phyloP scores from a whole-genome alignment of 2,329 filamentous ascomycete genomes.

The Alternaria sp. region DNA sequence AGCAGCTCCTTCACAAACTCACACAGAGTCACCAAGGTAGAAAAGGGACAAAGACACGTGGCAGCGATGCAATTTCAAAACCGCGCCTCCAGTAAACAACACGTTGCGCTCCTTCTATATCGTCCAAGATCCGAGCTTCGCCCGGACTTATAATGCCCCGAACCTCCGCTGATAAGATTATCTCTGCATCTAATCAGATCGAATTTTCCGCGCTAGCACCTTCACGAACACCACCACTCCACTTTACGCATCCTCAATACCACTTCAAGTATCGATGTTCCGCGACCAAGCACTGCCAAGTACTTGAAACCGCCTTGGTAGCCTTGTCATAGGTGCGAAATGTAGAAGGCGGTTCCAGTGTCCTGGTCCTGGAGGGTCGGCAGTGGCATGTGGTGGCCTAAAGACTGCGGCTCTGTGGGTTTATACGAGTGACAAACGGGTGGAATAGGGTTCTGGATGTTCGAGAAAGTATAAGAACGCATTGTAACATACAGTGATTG shows the following conservation, averaged over 20 bases:
- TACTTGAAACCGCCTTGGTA: background rate
- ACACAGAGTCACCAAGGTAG: background rate
- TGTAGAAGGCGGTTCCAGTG: background rate
- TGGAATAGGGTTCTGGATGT: background rate
- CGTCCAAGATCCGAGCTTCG: background rate
- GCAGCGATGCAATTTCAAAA: background rate
- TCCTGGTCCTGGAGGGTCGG: background rate
- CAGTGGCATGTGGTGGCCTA: background rate
- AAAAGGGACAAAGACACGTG: background rate
- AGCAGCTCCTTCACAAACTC: background rate
- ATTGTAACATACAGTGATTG: background rate
- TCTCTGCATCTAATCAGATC: constrained; percentile 16
- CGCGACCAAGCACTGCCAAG: background rate
- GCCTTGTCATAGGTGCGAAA: background rate
- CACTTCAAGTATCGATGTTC: background rate
- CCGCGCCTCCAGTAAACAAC: background rate
- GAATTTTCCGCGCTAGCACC: constrained; percentile 11
- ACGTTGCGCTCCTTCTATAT: background rate
- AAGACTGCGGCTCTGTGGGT: background rate
- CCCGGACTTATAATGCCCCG: background rate
- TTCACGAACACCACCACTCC: background rate
- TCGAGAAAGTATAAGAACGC: background rate
- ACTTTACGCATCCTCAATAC: background rate
- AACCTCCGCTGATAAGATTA: constrained; percentile 2
- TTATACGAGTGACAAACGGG: background rate